Evolutionary conservation across 306 rosid species (phyloP).

Genomic region (Boehmeria nivea): DNA sequence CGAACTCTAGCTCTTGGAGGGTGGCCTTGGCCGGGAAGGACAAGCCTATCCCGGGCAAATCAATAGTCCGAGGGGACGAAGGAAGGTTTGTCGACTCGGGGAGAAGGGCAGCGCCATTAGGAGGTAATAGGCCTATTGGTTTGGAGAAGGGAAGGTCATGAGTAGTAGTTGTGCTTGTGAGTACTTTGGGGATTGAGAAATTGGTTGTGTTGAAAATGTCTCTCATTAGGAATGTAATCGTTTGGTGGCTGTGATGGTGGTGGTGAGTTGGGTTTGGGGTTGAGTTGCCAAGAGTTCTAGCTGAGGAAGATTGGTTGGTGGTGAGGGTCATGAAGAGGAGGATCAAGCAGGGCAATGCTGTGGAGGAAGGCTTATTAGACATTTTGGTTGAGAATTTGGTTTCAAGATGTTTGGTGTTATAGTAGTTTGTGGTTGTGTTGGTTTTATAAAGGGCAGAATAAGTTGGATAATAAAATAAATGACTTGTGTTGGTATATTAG

Average conservation of each 20-base stretch:
- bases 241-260: conserved; percentile 30
- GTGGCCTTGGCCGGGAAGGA: conserved; percentile 50
- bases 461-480: not conserved
- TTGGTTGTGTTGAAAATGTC: conserved; percentile 39
- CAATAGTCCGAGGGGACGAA: conserved; percentile 42
- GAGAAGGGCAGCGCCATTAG: conserved; percentile 38
- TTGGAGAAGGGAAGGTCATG: conserved; percentile 45
- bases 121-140: conserved; percentile 46
- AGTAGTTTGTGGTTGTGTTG: too few relatives aligned
- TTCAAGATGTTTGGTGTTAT: too few relatives aligned
- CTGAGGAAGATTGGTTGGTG: conserved; percentile 27
- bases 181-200: conserved; percentile 23
- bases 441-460: conserved; percentile 17
- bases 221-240: conserved; percentile 47
- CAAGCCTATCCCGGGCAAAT: conserved; percentile 45
- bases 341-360: conserved; percentile 15
- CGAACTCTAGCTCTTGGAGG: conserved; percentile 55
- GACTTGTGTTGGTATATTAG: not conserved
- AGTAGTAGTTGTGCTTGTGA: conserved; percentile 16
- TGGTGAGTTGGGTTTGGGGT: conserved; percentile 26
- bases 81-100: conserved; percentile 31
- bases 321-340: conserved; percentile 23
- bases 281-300: conserved; percentile 43
- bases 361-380: conserved; percentile 33
- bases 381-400: conserved; percentile 25